Base-by-base conservation (phyloP, 2,329 filamentous ascomycete species). In the Lachnellula arida region DNA sequence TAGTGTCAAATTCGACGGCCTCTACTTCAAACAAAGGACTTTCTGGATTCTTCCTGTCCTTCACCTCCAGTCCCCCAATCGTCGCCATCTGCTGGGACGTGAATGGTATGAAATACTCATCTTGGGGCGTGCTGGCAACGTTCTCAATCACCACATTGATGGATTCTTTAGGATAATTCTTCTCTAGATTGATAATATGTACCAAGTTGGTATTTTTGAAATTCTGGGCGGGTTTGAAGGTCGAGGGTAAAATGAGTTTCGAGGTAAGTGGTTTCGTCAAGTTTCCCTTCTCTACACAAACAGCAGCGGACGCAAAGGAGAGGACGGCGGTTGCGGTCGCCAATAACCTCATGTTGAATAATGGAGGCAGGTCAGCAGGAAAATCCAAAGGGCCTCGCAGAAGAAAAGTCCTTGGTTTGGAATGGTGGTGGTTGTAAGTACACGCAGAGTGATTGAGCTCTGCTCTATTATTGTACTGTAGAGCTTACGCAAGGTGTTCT, bases 61-160 rank as follows among this genome's bases (percentile, higher is more conserved):
- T 90, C 53, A 92, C 94, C 75, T 97, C 92, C 56, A 99, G 76
- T 40, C 88, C 91, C 62, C 93, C 94, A 60, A 97, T 77, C 62
- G 82, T 86, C 61, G 84, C 81, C 67, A 96, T 82, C 73, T 90
- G 79, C 60, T 86, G 81, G 57, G 86, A 78, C 55, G 89, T 87
- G 70, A 99, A 96, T 3, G 92, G 89, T 52, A 99, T 68, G 73
- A 87, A 97, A 80, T 99, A 99, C 73, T 96, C 88, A 71, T 85
- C 83, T 71, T 97, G 92, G 17, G 91, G 81, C 63, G 86, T 77
- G 59, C 81, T 80, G 68, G 87, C 89, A 63, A 89, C 79, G 72
- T 99, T 99, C 77, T 97, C 88, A 61, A 99, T 84, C 51, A 96
- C 80, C n/a, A 96, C 87, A 75, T 97, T 97, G 79, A 97, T 84